Conservation (phyloP, 2,329 filamentous ascomycete genomes). For the Ambrosiella cleistominuta region DNA sequence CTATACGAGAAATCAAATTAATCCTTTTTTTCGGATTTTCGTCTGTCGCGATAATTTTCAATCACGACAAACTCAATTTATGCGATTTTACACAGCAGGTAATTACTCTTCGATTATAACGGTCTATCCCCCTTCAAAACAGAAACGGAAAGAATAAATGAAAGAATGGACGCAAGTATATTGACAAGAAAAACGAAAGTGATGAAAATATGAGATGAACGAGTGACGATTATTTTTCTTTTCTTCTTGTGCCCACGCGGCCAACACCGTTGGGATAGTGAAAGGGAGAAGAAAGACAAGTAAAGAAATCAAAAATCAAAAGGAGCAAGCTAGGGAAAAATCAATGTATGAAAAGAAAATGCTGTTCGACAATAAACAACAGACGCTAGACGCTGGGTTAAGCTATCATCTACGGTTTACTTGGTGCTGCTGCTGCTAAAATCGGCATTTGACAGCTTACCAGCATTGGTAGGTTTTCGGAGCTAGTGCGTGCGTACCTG, state of each 20-base stretch:
- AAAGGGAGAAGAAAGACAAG: not conserved
- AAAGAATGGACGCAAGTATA: slow-evolving; percentile 1
- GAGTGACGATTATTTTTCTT: slow-evolving; percentile 1
- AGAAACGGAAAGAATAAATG: slow-evolving; percentile 1
- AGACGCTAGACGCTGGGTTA: not conserved
- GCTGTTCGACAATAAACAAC: not conserved
- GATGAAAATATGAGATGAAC: not conserved
- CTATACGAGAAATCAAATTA: not conserved
- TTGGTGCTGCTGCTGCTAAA: not conserved
- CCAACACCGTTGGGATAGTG: not conserved
- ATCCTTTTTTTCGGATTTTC: not conserved
- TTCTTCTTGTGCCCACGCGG: not conserved
- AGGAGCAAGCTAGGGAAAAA: slow-evolving; percentile 2
- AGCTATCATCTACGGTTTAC: not conserved
- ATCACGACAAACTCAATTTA: not conserved
- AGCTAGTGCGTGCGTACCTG: not conserved
- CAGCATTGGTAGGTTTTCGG: not conserved
- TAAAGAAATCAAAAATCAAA: not conserved
- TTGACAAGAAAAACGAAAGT: not conserved
- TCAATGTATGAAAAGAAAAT: not conserved
- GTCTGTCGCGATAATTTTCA: not conserved
- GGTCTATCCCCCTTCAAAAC: not conserved
- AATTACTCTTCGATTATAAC: not conserved
- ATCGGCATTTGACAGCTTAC: not conserved
- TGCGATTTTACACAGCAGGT: not conserved